phyloP scores from a whole-genome alignment of 495 filamentous ascomycete genomes.

The Annulohypoxylon nitens region DNA sequence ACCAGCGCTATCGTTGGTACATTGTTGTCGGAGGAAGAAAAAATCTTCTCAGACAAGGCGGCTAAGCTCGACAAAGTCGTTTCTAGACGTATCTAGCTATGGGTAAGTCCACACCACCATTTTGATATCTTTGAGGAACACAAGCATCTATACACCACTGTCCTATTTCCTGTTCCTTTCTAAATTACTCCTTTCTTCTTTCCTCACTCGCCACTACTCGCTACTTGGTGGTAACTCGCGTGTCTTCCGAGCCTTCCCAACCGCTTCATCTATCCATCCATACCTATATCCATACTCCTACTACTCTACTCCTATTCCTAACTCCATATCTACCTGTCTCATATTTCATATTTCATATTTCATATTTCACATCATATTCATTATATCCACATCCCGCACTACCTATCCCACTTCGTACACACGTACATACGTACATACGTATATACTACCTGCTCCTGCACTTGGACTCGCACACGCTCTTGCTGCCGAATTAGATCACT shows the following conservation, averaged over 20 bases:
- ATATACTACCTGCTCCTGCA: slow-evolving; percentile 43
- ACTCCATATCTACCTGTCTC: too few species aligned
- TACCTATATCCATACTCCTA: background rate
- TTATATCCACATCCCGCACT: slow-evolving; percentile 51
- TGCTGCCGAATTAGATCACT: slow-evolving; percentile 39
- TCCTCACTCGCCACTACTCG: slow-evolving; percentile 26
- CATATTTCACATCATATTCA: slow-evolving; percentile 18
- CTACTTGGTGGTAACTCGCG: slow-evolving; percentile 22
- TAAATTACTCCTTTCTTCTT: background rate
- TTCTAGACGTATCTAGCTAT: slow-evolving; percentile 54
- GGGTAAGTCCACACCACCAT: slow-evolving; percentile 60
- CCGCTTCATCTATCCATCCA: slow-evolving; percentile 39
- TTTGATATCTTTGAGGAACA: slow-evolving; percentile 42
- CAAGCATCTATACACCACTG: slow-evolving; percentile 38
- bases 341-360: background rate
- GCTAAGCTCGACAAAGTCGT: slow-evolving; percentile 57
- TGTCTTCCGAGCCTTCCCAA: slow-evolving; percentile 23
- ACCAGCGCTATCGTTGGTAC: slow-evolving; percentile 44
- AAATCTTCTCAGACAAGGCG: slow-evolving; percentile 55
- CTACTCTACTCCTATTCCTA: too few species aligned
- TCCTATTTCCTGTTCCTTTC: background rate
- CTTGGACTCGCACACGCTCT: slow-evolving; percentile 40
- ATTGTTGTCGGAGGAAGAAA: slow-evolving; percentile 42
- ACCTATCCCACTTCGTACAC: slow-evolving; percentile 53
- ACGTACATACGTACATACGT: slow-evolving; percentile 48